Conservation (phyloP, 2,329 filamentous ascomycete genomes). For the Orbilia oligospora region DNA sequence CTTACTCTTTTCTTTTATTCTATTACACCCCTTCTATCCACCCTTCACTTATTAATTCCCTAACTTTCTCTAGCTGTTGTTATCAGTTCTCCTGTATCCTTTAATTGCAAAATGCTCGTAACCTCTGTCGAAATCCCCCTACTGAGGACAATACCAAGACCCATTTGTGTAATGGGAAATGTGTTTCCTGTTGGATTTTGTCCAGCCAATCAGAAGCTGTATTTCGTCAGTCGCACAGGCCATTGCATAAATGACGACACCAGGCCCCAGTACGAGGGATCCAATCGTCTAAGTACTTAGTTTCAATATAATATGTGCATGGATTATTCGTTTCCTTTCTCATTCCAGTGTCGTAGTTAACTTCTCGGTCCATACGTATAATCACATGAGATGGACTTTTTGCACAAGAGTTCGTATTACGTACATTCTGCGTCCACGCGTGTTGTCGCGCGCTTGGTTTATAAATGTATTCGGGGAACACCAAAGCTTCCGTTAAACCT, state of each 20-base stretch:
- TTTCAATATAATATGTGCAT: neutral
- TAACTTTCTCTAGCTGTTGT: too few species aligned
- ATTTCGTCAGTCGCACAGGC: neutral
- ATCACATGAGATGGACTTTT: neutral
- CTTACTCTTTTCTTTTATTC: too few species aligned
- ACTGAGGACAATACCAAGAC: too few species aligned
- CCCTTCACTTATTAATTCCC: too few species aligned
- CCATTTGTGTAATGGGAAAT: neutral
- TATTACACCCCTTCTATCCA: too few species aligned
- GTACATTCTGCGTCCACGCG: neutral
- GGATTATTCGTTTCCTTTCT: neutral
- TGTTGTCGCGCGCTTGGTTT: slow-evolving; percentile 23
- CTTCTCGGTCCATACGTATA: too few species aligned
- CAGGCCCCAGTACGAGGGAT: too few species aligned
- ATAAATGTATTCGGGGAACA: neutral
- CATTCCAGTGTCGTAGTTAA: neutral
- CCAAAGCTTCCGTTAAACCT: slow-evolving; percentile 14
- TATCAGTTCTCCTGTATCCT: too few species aligned
- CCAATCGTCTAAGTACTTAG: too few species aligned
- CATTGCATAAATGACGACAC: slow-evolving; percentile 44
- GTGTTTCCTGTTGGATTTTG: slow-evolving; percentile 15
- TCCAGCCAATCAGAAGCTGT: slow-evolving; percentile 25
- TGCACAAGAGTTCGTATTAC: neutral
- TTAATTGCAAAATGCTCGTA: neutral
- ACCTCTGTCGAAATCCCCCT: too few species aligned